These are phyloP conservation scores for Crepidotus sp. DNA, from an alignment of 1,284 basidiomycete genomes.

Conservation along the genomic window DNA sequence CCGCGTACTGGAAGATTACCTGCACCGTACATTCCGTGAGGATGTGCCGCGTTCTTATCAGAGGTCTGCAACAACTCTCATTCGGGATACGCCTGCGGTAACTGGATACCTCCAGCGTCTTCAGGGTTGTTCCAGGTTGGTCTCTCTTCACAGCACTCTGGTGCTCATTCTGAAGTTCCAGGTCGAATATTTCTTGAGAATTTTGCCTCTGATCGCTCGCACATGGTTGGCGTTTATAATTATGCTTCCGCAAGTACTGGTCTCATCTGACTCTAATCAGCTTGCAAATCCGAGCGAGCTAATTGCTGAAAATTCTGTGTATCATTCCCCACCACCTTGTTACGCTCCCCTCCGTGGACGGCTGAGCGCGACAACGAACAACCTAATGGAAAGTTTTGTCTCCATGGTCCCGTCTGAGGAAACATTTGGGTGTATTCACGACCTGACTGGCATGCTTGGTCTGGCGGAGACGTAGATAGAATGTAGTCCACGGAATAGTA, in stretches of 20 bases:
- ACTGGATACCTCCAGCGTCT: constrained; percentile 27
- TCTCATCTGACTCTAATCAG: neutral
- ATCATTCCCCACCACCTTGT: constrained; percentile 38
- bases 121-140: constrained; percentile 53
- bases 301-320: no score
- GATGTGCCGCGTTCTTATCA: constrained; percentile 32
- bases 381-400: constrained; percentile 57
- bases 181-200: constrained; percentile 41
- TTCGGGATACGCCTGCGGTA: neutral
- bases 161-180: no score
- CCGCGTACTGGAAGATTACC: constrained; percentile 40
- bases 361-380: constrained; percentile 39
- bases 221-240: constrained; percentile 59
- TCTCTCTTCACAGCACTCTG: no score
- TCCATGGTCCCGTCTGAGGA: constrained; percentile 35
- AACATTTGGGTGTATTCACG: constrained; percentile 33
- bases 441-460: constrained; percentile 21
- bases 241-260: neutral
- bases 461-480: constrained; percentile 22
- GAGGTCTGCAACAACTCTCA: constrained; percentile 31
- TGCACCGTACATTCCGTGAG: constrained; percentile 41
- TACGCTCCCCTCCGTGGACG: constrained; percentile 49
- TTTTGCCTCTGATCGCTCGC: constrained; percentile 72
- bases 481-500: no score
- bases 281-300: neutral